Conservation (phyloP, 2,329 filamentous ascomycete species). For the Microsporum audouinii region DNA sequence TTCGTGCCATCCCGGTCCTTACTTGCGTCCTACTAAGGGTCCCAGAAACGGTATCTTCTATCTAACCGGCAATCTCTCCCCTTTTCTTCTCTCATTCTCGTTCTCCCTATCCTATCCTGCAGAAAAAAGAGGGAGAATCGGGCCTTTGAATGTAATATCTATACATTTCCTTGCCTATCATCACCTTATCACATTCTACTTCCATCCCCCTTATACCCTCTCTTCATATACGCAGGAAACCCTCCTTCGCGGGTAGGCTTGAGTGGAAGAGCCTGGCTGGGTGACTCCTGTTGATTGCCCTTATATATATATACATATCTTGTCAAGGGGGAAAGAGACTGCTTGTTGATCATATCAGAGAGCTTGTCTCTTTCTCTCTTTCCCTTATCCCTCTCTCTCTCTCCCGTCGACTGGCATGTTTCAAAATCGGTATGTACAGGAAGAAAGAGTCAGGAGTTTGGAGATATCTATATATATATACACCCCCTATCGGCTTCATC, state of each 20-base stretch:
- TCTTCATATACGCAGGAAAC: neutral
- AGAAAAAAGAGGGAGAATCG: neutral
- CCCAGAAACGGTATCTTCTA: neutral
- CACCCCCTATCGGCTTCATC: neutral
- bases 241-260: neutral
- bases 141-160: neutral
- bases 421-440: conserved; percentile 35
- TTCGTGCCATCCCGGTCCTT: neutral
- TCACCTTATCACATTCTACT: neutral
- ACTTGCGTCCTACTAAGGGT: neutral
- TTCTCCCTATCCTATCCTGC: neutral
- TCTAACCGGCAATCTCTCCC: neutral
- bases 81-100: neutral
- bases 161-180: neutral
- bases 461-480: neutral
- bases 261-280: neutral
- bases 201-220: neutral
- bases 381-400: conserved; percentile 10
- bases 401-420: conserved; percentile 30
- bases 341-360: no score
- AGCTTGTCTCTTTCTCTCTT: neutral
- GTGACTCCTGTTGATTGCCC: neutral
- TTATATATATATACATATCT: neutral
- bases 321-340: neutral
- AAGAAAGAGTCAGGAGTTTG: neutral